Conservation (phyloP, 2,329 filamentous ascomycete genomes). For the Huntiella moniliformis region DNA sequence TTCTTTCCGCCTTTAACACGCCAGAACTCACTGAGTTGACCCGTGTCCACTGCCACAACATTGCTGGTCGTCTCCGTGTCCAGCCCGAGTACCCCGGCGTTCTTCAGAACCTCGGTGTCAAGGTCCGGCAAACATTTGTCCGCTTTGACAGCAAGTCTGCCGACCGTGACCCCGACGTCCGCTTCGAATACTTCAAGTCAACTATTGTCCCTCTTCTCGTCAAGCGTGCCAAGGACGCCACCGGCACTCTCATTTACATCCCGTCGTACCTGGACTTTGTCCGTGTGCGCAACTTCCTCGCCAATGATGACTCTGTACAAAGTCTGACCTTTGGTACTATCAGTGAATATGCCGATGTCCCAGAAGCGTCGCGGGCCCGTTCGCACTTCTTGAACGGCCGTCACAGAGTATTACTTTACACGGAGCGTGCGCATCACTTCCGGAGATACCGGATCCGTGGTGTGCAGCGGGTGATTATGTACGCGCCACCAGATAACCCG, state of each 20-base stretch:
- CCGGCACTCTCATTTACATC: slow-evolving; percentile 70
- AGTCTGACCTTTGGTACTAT: slow-evolving; percentile 55
- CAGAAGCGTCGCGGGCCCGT: slow-evolving; percentile 64
- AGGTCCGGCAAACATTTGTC: slow-evolving; percentile 72
- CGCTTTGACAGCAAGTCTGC: slow-evolving; percentile 47
- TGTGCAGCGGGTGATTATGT: slow-evolving; percentile 71
- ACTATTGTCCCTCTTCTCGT: slow-evolving; percentile 59
- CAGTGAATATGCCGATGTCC: slow-evolving; percentile 67
- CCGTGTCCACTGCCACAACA: slow-evolving; percentile 59
- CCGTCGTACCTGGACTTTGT: slow-evolving; percentile 93
- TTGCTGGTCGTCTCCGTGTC: slow-evolving; percentile 59
- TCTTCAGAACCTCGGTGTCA: slow-evolving; percentile 53
- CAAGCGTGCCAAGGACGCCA: slow-evolving; percentile 43
- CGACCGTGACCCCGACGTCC: slow-evolving; percentile 60
- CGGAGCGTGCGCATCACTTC: slow-evolving; percentile 93
- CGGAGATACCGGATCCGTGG: slow-evolving; percentile 68
- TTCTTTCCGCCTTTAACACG: slow-evolving; percentile 67
- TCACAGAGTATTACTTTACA: slow-evolving; percentile 73
- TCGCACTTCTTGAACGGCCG: slow-evolving; percentile 74
- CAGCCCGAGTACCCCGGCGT: slow-evolving; percentile 46
- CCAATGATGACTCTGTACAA: slow-evolving; percentile 41
- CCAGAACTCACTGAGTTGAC: slow-evolving; percentile 73
- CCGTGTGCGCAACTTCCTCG: slow-evolving; percentile 78
- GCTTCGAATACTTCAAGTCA: slow-evolving; percentile 80
- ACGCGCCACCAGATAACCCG: slow-evolving; percentile 77